Evolutionary conservation across 352 stramenopile species (phyloP), one percentile per base, ranked within the genome.

Genomic region (Globisporangium mamillatum): DNA sequence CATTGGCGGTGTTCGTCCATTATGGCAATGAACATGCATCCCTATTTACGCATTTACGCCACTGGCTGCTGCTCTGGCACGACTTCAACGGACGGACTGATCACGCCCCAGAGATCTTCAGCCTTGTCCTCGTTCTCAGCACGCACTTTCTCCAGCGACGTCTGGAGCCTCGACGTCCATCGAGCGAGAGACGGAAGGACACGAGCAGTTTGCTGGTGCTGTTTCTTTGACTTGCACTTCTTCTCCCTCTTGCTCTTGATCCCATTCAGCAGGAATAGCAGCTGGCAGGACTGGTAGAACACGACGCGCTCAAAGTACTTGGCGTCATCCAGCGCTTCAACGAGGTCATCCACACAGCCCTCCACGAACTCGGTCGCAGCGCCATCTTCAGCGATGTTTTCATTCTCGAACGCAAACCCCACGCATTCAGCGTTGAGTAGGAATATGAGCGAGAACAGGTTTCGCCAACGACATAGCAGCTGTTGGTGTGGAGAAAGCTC

Each of bases 381-480:
- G 0, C 71, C 75, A 24, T 86, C 80, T 24, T 78, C 69, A 74
- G 60, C 72, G 68, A 84, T 60, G 65, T 57, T 53, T 66, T 84
- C 32, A n/a, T 72, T 70, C 68, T 92, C 73, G 10, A 94, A 73
- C 44, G 74, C 75, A 68, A 92, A 92, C 2, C 75, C 86, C 38
- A 90, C 67, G 63, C 84, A 88, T 64, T 94, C 86, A 18, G 77
- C 80, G 16, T 72, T 75, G 12, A 92, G 68, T 2, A 94, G 56
- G 0, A 75, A 81, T 9, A 91, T 64, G 16, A 91, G 73, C 3
- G 84, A 86, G 53, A 92, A 92, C 14, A 94, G 64, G 67, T 94
- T 94, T 29, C 78, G 79, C 82, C 84, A 92, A 32, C 83, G 84
- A 48, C 70, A 73, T 7, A 92, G 61, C 20, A 91, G 61, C 32